Evolutionary conservation across 2,329 filamentous ascomycete species (phyloP).

Genomic region (Talaromyces marneffei): DNA sequence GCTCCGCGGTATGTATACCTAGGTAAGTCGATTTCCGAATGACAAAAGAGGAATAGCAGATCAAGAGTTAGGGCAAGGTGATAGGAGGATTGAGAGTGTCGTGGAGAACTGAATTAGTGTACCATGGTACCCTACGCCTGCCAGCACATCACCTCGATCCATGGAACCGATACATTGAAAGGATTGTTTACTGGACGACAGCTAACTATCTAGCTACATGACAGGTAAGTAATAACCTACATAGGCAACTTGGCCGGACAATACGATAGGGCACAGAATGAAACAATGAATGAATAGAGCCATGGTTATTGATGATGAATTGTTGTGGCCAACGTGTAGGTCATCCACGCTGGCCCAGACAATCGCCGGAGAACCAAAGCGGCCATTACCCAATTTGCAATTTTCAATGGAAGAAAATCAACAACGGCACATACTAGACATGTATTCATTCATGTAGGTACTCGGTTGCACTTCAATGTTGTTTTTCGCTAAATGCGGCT

Average conservation of each 20-base stretch:
- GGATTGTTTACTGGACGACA: background rate
- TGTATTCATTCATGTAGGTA: background rate
- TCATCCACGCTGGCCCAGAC: background rate
- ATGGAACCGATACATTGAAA: constrained; percentile 3
- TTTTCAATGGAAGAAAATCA: too few relatives aligned
- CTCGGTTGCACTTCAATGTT: background rate
- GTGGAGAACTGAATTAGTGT: constrained; percentile 10
- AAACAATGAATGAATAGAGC: background rate
- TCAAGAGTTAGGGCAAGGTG: background rate
- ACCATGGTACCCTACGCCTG: constrained; percentile 14
- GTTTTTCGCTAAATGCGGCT: constrained; percentile 2
- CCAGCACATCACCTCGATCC: constrained; percentile 29
- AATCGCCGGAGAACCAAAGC: constrained; percentile 6
- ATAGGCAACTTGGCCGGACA: background rate
- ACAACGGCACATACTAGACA: constrained; percentile 6
- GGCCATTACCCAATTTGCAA: constrained; percentile 6
- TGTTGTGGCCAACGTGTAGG: background rate
- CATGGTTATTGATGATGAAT: background rate
- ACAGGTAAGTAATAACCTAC: constrained; percentile 5
- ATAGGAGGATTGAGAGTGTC: constrained; percentile 16
- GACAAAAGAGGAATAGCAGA: constrained; percentile 27
- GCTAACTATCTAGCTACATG: constrained; percentile 1
- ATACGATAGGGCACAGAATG: background rate
- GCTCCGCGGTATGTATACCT: constrained; percentile 4
- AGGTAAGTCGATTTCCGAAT: constrained; percentile 11